A percentile compares a stretch with the other conserved stretches of the same genome.
phyloP scores from a whole-genome alignment of 352 stramenopile species.

The Paralagenidium karlingii region DNA sequence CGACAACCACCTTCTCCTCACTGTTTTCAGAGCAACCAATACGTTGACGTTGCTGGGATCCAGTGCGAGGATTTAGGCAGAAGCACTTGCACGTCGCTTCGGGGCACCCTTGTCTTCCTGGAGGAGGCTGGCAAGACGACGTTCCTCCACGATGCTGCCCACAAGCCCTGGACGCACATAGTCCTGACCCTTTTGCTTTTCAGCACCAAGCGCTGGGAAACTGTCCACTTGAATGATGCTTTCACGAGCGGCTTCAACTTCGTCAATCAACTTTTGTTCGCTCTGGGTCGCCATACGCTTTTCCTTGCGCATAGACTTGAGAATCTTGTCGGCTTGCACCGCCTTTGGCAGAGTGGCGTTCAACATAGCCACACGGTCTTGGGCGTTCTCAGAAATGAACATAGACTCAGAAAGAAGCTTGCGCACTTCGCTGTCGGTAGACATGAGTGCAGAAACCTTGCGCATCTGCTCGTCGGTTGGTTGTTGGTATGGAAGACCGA shows the following conservation, averaged over 20 bases:
- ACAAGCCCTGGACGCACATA: conserved; percentile 85
- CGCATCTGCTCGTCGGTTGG: conserved; percentile 83
- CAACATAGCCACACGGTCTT: conserved; percentile 55
- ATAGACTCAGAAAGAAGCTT: conserved; percentile 55
- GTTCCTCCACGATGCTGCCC: conserved; percentile 20
- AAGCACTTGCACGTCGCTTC: too few species aligned
- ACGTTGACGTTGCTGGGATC: too few species aligned
- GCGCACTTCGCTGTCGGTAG: conserved; percentile 57
- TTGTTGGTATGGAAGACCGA: conserved; percentile 85
- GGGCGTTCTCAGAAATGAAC: conserved; percentile 57
- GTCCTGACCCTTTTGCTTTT: conserved; percentile 62
- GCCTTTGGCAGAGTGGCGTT: conserved; percentile 71
- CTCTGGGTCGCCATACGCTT: conserved; percentile 89
- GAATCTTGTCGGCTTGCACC: conserved; percentile 89
- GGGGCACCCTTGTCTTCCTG: too few species aligned
- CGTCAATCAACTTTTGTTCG: conserved; percentile 91
- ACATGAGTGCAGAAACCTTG: conserved; percentile 58
- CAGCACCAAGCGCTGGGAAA: conserved; percentile 82
- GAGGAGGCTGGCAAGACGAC: too few species aligned
- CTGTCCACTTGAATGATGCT: conserved; percentile 95
- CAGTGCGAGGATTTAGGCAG: too few species aligned
- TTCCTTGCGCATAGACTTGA: conserved; percentile 85
- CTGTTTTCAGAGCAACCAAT: too few species aligned
- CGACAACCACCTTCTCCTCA: too few species aligned
- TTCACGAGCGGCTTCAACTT: conserved; percentile 92